Percentiles rank a stretch among this genome's conserved stretches.
These are phyloP conservation scores for Lachancea quebecensis DNA, from an alignment of 805 yeast species.

Conservation along the genomic window DNA sequence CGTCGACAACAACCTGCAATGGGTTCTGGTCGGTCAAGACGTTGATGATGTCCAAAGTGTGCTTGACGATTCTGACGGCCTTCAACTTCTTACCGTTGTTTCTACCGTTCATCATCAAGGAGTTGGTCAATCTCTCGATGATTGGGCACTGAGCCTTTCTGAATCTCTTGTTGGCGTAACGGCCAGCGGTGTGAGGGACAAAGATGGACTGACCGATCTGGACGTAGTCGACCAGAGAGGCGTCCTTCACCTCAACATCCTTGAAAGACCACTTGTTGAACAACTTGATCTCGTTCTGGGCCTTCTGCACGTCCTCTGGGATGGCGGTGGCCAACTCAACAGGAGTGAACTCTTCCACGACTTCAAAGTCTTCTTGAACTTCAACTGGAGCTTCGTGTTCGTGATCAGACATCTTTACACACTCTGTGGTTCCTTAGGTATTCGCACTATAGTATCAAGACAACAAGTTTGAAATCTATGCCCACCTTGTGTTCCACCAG, in stretches of 20 bases:
- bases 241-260: conserved; percentile 95
- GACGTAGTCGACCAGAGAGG: conserved; percentile 96
- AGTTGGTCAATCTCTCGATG: conserved; percentile 98
- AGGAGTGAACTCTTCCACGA: conserved; percentile 69
- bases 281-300: conserved; percentile 92
- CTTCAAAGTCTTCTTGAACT: conserved; percentile 54
- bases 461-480: neutral
- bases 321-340: conserved; percentile 88
- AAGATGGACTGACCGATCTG: conserved; percentile 97
- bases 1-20: conserved; percentile 97
- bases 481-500: neutral
- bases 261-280: conserved; percentile 99
- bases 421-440: conserved; percentile 9
- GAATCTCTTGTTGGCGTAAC: conserved; percentile 99
- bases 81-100: conserved; percentile 99
- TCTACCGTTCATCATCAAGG: conserved; percentile 99
- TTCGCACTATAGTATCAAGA: conserved; percentile 6
- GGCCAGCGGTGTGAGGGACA: conserved; percentile 99
- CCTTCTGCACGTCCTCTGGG: conserved; percentile 94
- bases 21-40: conserved; percentile 99
- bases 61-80: conserved; percentile 99
- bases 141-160: conserved; percentile 99
- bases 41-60: conserved; percentile 96
- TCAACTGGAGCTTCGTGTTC: conserved; percentile 47
- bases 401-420: conserved; percentile 71